phyloP scores from a whole-genome alignment of 2,329 filamentous ascomycete genomes.

The Fusarium solani-melongenae region DNA sequence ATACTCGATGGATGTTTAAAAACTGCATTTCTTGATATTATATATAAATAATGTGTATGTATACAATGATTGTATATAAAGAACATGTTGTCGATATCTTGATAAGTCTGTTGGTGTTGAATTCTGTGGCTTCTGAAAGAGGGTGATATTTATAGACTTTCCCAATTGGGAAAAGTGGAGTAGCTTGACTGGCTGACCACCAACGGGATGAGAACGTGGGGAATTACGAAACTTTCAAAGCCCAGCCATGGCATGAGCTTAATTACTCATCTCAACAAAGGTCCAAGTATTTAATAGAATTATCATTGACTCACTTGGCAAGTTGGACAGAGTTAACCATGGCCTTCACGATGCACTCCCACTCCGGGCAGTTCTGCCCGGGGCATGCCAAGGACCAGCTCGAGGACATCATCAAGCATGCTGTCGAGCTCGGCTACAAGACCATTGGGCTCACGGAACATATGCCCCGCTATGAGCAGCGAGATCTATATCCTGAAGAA shows the following conservation, averaged over 20 bases:
- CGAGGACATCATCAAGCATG: conserved; percentile 83
- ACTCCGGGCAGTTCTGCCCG: conserved; percentile 96
- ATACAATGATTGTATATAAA: neutral
- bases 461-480: conserved; percentile 80
- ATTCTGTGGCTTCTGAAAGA: neutral
- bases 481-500: conserved; percentile 94
- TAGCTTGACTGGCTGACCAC: neutral
- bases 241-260: neutral
- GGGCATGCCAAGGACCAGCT: conserved; percentile 87
- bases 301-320: neutral
- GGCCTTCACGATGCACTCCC: conserved; percentile 98
- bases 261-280: neutral
- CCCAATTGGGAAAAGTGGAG: conserved; percentile 23
- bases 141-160: conserved; percentile 1
- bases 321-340: conserved; percentile 58
- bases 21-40: neutral
- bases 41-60: neutral
- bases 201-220: neutral
- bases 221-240: conserved; percentile 2
- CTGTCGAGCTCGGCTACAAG: conserved; percentile 81
- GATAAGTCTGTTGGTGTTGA: neutral
- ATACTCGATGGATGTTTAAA: neutral
- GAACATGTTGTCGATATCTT: neutral
- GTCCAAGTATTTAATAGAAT: neutral
- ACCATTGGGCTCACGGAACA: conserved; percentile 93